A percentile compares a stretch with the other conserved stretches of the same genome.
Conservation (phyloP, 2,329 filamentous ascomycete species). For the Pyrenophora teres region DNA sequence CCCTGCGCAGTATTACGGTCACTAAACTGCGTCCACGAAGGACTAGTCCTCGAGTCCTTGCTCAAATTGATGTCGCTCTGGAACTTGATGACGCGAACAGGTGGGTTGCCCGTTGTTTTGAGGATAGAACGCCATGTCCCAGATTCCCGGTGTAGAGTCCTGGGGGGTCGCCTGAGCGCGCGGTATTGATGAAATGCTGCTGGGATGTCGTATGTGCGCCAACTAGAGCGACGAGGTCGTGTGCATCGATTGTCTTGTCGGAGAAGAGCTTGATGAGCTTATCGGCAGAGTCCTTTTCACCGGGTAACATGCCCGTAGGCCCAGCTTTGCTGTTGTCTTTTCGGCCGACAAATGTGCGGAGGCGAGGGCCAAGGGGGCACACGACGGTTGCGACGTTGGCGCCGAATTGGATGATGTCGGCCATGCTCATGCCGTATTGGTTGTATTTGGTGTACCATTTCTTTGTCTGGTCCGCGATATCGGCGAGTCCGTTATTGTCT, state of each 20-base stretch:
- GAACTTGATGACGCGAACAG: slow-evolving; percentile 45
- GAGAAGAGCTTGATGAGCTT: slow-evolving; percentile 44
- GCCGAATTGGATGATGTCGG: slow-evolving; percentile 48
- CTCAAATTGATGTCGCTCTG: slow-evolving; percentile 43
- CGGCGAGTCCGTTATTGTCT: slow-evolving; percentile 37
- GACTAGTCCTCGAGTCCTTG: slow-evolving; percentile 40
- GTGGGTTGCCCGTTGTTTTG: slow-evolving; percentile 39
- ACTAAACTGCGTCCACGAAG: slow-evolving; percentile 41
- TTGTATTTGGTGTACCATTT: slow-evolving; percentile 41
- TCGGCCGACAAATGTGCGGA: slow-evolving; percentile 46
- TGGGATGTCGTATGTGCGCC: slow-evolving; percentile 47
- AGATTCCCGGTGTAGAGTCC: slow-evolving; percentile 45
- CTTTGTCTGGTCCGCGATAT: slow-evolving; percentile 38
- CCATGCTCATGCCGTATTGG: slow-evolving; percentile 44
- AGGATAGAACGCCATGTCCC: slow-evolving; percentile 46
- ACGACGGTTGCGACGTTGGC: slow-evolving; percentile 47
- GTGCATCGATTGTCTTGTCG: slow-evolving; percentile 47
- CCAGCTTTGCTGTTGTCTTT: slow-evolving; percentile 44
- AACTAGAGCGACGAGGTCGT: slow-evolving; percentile 45
- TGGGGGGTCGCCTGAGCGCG: slow-evolving; percentile 42
- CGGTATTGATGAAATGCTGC: slow-evolving; percentile 44
- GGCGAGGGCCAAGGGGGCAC: slow-evolving; percentile 47
- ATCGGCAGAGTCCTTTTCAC: slow-evolving; percentile 40
- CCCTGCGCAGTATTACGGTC: slow-evolving; percentile 28
- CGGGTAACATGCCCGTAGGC: slow-evolving; percentile 42